Conservation (phyloP, 805 yeast species). For the Candida ascalaphidarum region DNA sequence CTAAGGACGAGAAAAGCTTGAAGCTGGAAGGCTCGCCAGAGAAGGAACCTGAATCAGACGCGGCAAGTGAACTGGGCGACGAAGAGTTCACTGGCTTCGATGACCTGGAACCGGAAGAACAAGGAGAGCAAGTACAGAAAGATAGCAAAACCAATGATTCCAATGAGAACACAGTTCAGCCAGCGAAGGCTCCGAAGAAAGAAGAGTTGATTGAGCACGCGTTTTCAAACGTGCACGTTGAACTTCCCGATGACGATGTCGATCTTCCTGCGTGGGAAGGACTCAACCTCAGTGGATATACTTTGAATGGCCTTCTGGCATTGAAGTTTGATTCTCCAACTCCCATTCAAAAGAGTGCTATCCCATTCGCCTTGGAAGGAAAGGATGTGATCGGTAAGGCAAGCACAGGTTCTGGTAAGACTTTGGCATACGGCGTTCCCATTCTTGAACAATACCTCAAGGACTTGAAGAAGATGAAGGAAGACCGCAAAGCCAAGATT, state of each 20-base stretch:
- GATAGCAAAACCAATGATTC: not conserved
- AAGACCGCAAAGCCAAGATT: conserved; percentile 11
- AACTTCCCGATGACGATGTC: conserved; percentile 19
- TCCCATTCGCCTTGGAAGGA: conserved; percentile 68
- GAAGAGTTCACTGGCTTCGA: conserved; percentile 9
- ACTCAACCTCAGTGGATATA: conserved; percentile 40
- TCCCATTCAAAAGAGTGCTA: conserved; percentile 67
- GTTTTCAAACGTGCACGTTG: conserved; percentile 17
- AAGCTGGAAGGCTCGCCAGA: conserved; percentile 11
- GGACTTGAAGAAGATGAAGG: conserved; percentile 9
- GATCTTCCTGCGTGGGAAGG: conserved; percentile 57
- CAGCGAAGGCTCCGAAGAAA: no score
- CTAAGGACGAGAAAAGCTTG: conserved; percentile 25
- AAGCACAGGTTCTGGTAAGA: conserved; percentile 96
- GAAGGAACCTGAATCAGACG: conserved; percentile 16
- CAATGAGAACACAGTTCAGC: not conserved
- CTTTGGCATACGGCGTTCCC: conserved; percentile 92
- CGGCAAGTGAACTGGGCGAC: conserved; percentile 2
- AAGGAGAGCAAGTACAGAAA: not conserved
- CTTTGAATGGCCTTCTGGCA: conserved; percentile 52
- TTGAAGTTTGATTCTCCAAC: conserved; percentile 68
- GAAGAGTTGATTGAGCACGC: conserved; percentile 18
- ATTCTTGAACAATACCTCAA: conserved; percentile 58
- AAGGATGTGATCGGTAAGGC: conserved; percentile 92
- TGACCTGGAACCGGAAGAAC: conserved; percentile 1